Conservation (phyloP, 768 basidiomycete genomes). For the Termitomyces sp. region DNA sequence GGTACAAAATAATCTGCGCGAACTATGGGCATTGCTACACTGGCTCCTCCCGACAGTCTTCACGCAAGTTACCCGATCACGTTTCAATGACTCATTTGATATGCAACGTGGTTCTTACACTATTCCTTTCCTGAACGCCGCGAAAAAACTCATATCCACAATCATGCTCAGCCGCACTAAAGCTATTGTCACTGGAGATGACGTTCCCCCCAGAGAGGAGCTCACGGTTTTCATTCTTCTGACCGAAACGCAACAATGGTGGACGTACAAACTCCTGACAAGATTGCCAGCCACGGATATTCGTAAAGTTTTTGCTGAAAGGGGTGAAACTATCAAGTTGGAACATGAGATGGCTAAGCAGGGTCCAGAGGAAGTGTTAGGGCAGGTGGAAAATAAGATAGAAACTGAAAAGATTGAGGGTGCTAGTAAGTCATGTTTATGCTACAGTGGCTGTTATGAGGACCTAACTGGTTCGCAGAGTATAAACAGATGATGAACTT, state of each 20-base stretch:
- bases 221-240: constrained; percentile 54
- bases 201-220: constrained; percentile 58
- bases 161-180: constrained; percentile 68
- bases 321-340: constrained; percentile 7
- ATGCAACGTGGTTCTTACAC: constrained; percentile 49
- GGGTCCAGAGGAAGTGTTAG: constrained; percentile 16
- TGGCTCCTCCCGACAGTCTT: constrained; percentile 60
- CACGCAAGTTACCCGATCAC: constrained; percentile 39
- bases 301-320: constrained; percentile 40
- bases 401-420: constrained; percentile 22
- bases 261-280: constrained; percentile 56
- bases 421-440: constrained; percentile 24
- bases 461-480: constrained; percentile 24
- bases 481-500: constrained; percentile 63
- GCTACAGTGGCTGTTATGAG: not conserved
- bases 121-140: constrained; percentile 42
- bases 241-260: constrained; percentile 59
- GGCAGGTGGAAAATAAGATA: constrained; percentile 22
- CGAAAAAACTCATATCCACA: constrained; percentile 43
- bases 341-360: constrained; percentile 25
- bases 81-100: constrained; percentile 53
- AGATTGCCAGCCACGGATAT: constrained; percentile 48
- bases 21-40: constrained; percentile 54
- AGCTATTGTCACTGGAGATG: constrained; percentile 36
- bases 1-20: constrained; percentile 62